A percentile compares a stretch with the other conserved stretches of the same genome.
Conservation (phyloP, 768 basidiomycete genomes). For the Auricularia cornea region DNA sequence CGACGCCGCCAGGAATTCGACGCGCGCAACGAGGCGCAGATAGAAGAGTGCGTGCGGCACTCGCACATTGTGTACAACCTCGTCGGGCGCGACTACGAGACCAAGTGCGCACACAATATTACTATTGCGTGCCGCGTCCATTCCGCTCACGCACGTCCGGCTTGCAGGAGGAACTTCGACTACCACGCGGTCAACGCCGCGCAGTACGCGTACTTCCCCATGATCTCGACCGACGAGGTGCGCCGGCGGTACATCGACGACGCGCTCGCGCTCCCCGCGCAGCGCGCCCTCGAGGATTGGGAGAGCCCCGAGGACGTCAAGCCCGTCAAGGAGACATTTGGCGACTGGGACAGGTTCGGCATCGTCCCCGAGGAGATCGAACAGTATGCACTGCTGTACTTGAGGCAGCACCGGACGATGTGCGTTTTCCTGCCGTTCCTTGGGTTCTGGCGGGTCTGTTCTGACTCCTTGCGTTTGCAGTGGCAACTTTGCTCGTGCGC, state of each 20-base stretch:
- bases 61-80: constrained; percentile 97
- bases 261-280: constrained; percentile 1
- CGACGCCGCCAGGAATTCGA: constrained; percentile 95
- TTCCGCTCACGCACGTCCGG: too few species aligned
- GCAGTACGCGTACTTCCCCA: constrained; percentile 82
- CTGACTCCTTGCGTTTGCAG: too few species aligned
- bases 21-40: constrained; percentile 80
- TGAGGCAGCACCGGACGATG: constrained; percentile 84
- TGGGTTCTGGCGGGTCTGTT: not conserved
- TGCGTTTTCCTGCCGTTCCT: constrained; percentile 36
- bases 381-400: constrained; percentile 77
- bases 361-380: constrained; percentile 81
- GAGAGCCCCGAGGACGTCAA: not conserved
- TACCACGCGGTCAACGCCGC: constrained; percentile 73
- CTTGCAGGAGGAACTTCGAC: constrained; percentile 93
- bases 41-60: constrained; percentile 87
- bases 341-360: constrained; percentile 79
- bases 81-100: constrained; percentile 88
- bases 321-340: constrained; percentile 41
- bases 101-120: too few species aligned
- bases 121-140: too few species aligned
- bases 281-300: not conserved
- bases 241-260: constrained; percentile 83
- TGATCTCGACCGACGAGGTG: constrained; percentile 85
- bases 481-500: constrained; percentile 9